Conservation (phyloP, 73 alveolate species). For the Stentor roeselii region DNA sequence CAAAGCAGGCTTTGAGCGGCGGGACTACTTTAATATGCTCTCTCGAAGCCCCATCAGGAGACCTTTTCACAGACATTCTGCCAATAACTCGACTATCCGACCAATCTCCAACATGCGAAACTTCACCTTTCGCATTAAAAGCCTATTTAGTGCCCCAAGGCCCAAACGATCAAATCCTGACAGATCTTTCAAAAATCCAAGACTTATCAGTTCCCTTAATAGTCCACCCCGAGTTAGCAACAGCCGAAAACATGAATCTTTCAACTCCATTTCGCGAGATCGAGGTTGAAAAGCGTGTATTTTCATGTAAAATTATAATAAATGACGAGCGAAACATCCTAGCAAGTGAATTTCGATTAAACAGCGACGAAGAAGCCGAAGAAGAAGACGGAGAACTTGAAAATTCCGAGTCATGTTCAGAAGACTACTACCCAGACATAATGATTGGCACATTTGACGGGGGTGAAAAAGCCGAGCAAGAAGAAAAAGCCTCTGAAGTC, state of each 20-base stretch:
- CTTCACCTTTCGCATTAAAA: not conserved
- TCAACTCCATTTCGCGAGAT: not conserved
- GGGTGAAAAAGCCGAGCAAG: not conserved
- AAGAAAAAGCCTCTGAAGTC: not conserved
- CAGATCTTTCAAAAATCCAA: not conserved
- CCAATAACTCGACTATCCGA: not conserved
- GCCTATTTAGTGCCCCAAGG: conserved; percentile 22
- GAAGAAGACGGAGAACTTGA: not conserved
- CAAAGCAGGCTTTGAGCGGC: not conserved
- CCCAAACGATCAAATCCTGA: conserved; percentile 8
- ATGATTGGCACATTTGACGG: not conserved
- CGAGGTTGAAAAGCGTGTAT: not conserved
- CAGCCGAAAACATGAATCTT: not conserved
- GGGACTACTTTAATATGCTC: not conserved
- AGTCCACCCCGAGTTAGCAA: conserved; percentile 18
- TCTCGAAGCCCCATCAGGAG: not conserved
- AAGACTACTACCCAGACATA: not conserved
- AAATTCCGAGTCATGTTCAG: not conserved
- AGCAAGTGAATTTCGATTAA: not conserved
- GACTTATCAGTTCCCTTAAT: not conserved
- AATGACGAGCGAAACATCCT: not conserved
- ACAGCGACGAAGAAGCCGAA: not conserved
- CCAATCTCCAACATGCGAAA: too few species aligned
- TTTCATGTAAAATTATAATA: not conserved
- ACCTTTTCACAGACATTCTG: not conserved